These are phyloP conservation scores for Coemansia sp. DNA, from an alignment of 192 early-diverging fungal genomes.

Conservation along the genomic window DNA sequence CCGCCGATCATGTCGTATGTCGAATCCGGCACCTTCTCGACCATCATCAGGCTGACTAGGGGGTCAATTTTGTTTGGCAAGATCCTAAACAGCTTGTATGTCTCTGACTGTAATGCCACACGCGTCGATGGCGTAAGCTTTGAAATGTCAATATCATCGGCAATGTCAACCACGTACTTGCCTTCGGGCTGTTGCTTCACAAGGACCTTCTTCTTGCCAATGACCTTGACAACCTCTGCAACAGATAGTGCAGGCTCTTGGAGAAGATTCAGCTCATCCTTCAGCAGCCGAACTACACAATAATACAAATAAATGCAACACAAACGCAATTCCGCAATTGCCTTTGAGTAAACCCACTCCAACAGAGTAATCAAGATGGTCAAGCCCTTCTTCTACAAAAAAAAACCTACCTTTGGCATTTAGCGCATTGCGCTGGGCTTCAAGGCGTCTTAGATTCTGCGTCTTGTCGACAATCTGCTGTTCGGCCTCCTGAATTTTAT, in stretches of 20 bases:
- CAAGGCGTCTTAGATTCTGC: conserved; percentile 94
- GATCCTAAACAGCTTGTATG: conserved; percentile 91
- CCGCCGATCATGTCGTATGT: conserved; percentile 99
- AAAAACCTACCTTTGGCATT: conserved; percentile 85
- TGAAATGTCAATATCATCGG: conserved; percentile 85
- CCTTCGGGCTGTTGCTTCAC: conserved; percentile 95
- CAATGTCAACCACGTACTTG: conserved; percentile 97
- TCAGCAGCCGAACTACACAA: conserved; percentile 80
- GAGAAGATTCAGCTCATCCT: conserved; percentile 94
- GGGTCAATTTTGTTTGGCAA: conserved; percentile 98
- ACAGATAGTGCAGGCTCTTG: conserved; percentile 96
- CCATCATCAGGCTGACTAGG: conserved; percentile 99
- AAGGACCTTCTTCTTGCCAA: conserved; percentile 95
- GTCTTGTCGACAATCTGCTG: conserved; percentile 84
- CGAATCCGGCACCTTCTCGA: conserved; percentile 99
- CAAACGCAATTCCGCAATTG: neutral
- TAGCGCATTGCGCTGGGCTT: conserved; percentile 96
- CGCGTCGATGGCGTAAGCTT: conserved; percentile 89
- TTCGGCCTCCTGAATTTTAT: conserved; percentile 86
- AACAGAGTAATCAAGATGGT: neutral
- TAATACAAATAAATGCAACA: neutral
- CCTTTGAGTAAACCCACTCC: neutral
- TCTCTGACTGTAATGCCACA: conserved; percentile 89
- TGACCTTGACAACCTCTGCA: conserved; percentile 96
- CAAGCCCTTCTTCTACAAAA: neutral